phyloP scores from a whole-genome alignment of 208 protist genomes.

The Wallacemonas sp. region DNA sequence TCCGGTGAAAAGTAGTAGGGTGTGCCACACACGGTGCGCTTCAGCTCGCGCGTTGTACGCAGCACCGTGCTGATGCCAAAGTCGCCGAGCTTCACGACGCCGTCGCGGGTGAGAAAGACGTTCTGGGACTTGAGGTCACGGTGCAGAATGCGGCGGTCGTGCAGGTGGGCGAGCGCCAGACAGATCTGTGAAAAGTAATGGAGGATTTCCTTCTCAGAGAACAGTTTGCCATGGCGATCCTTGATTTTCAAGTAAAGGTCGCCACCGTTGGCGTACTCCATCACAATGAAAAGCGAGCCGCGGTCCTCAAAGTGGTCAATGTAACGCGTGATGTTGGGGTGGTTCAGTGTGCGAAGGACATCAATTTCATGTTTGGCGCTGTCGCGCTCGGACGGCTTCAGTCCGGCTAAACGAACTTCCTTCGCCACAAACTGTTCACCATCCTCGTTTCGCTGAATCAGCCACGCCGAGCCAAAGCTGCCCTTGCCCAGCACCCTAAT shows the following conservation, averaged over 20 bases:
- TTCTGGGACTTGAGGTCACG: constrained; percentile 93
- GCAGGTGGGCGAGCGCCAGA: constrained; percentile 79
- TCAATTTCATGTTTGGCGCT: constrained; percentile 90
- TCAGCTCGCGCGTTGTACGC: constrained; percentile 88
- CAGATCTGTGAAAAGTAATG: constrained; percentile 88
- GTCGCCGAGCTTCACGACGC: constrained; percentile 89
- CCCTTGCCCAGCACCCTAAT: constrained; percentile 91
- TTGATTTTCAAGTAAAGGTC: constrained; percentile 89
- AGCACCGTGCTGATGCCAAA: constrained; percentile 93
- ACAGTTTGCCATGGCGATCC: constrained; percentile 57
- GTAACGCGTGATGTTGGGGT: constrained; percentile 93
- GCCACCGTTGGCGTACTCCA: constrained; percentile 93
- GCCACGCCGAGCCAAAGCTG: constrained; percentile 89
- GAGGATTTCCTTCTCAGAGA: constrained; percentile 80
- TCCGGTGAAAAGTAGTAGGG: constrained; percentile 97
- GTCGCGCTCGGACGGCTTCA: constrained; percentile 81
- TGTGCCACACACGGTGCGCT: constrained; percentile 93
- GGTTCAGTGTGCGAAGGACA: constrained; percentile 82
- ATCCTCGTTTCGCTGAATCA: constrained; percentile 85
- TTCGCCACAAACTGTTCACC: constrained; percentile 88
- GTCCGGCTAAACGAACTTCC: constrained; percentile 72
- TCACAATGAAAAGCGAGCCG: constrained; percentile 88
- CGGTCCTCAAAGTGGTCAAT: constrained; percentile 84
- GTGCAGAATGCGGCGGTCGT: constrained; percentile 88
- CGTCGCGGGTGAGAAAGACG: constrained; percentile 85